Evolutionary conservation across 2,329 filamentous ascomycete species (phyloP).

Genomic region (Ophioceras dolichostomum): DNA sequence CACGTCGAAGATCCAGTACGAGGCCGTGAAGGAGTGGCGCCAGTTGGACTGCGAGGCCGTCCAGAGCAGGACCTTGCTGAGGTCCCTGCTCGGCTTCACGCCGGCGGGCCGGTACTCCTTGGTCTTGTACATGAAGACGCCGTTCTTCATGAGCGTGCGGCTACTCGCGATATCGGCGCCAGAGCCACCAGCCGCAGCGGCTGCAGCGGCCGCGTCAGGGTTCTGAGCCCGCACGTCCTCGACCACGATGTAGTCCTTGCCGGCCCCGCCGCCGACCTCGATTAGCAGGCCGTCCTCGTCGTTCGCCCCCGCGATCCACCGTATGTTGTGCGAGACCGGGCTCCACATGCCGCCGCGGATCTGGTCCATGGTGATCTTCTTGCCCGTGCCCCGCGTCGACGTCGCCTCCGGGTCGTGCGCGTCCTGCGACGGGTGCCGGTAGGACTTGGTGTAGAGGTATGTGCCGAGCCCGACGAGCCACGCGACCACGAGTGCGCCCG

Average conservation of each 20-base stretch:
- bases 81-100: slow-evolving; percentile 66
- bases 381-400: slow-evolving; percentile 47
- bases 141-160: slow-evolving; percentile 63
- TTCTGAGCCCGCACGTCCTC: slow-evolving; percentile 64
- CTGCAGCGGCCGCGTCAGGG: slow-evolving; percentile 10
- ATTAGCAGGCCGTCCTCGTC: slow-evolving; percentile 79
- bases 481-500: slow-evolving; percentile 46
- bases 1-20: slow-evolving; percentile 91
- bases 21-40: slow-evolving; percentile 77
- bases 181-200: slow-evolving; percentile 3
- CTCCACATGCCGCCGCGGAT: slow-evolving; percentile 55
- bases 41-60: slow-evolving; percentile 66
- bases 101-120: slow-evolving; percentile 42
- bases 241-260: slow-evolving; percentile 68
- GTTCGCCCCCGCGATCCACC: slow-evolving; percentile 63
- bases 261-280: slow-evolving; percentile 45
- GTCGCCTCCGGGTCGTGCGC: slow-evolving; percentile 60
- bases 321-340: slow-evolving; percentile 51
- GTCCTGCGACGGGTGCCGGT: slow-evolving; percentile 48
- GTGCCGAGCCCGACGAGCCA: slow-evolving; percentile 59
- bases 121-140: slow-evolving; percentile 47
- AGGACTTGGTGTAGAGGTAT: slow-evolving; percentile 53
- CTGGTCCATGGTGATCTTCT: slow-evolving; percentile 62
- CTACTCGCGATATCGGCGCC: slow-evolving; percentile 31
- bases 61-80: slow-evolving; percentile 76